These are phyloP conservation scores for Tulasnella sp. DNA, from an alignment of 768 basidiomycete genomes.

Conservation along the genomic window DNA sequence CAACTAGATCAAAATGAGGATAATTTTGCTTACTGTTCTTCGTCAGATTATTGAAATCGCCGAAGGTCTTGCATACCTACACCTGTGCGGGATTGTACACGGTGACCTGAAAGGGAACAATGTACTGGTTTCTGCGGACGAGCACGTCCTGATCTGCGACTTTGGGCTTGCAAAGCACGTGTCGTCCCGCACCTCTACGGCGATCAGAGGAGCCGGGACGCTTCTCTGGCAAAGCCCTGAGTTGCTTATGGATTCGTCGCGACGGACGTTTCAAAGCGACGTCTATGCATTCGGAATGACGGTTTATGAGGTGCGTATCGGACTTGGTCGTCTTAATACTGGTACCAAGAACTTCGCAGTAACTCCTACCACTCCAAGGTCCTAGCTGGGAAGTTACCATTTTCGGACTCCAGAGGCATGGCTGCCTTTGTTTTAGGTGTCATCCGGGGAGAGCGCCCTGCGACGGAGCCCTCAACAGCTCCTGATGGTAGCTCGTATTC, in stretches of 20 bases:
- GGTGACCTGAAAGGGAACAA: slow-evolving; percentile 1
- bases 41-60: neutral
- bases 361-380: neutral
- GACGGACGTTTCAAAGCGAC: neutral
- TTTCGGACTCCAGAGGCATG: neutral
- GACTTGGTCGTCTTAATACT: too few relatives aligned
- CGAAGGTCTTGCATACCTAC: neutral
- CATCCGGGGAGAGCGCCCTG: neutral
- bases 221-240: slow-evolving; percentile 12
- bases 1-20: too few relatives aligned
- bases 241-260: neutral
- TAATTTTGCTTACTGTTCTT: neutral
- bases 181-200: neutral
- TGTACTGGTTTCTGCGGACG: neutral
- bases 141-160: neutral
- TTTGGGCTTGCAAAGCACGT: neutral
- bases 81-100: neutral
- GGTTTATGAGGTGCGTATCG: neutral
- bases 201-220: neutral
- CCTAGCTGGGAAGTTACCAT: neutral
- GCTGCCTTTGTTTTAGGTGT: neutral
- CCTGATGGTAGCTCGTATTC: neutral
- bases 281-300: slow-evolving; percentile 9
- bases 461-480: neutral
- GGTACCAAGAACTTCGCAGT: neutral